These are phyloP conservation scores for Rhodamnia rubescens DNA, from an alignment of 345 rosid species.

Conservation along the genomic window DNA sequence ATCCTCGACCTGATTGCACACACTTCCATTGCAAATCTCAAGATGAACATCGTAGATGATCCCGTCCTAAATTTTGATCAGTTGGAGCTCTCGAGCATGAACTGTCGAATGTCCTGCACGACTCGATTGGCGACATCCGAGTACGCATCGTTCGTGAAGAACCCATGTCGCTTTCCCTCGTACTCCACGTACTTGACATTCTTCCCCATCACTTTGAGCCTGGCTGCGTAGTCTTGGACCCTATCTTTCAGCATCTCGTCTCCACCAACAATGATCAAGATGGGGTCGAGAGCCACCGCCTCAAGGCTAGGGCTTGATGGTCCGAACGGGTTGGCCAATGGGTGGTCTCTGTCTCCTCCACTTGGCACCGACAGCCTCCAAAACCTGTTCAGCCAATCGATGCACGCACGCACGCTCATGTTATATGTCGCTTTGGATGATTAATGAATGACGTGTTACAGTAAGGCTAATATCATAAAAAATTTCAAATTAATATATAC, in stretches of 20 bases:
- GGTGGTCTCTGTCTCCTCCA: constrained; percentile 68
- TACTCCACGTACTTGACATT: constrained; percentile 43
- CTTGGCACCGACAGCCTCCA: constrained; percentile 76
- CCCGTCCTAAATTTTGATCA: background rate
- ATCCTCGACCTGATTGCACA: background rate
- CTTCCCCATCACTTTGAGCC: constrained; percentile 46
- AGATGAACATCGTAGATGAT: background rate
- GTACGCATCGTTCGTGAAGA: constrained; percentile 46
- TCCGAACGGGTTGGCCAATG: constrained; percentile 73
- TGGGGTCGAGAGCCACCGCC: constrained; percentile 30
- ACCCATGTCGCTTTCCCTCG: constrained; percentile 59
- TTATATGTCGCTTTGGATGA: background rate
- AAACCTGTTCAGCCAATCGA: constrained; percentile 27
- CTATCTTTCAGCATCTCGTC: constrained; percentile 63
- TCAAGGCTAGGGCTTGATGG: constrained; percentile 43
- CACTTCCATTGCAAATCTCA: background rate
- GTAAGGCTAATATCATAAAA: no score
- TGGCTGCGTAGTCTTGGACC: constrained; percentile 51
- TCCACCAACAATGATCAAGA: constrained; percentile 56
- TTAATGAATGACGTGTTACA: background rate
- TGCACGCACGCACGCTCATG: background rate
- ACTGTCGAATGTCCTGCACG: constrained; percentile 22
- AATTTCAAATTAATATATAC: no score
- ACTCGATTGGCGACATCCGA: constrained; percentile 28
- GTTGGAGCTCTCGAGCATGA: constrained; percentile 22